Evolutionary conservation across 2,329 filamentous ascomycete genomes (phyloP).

Genomic region (Sarocladium brachiariae): DNA sequence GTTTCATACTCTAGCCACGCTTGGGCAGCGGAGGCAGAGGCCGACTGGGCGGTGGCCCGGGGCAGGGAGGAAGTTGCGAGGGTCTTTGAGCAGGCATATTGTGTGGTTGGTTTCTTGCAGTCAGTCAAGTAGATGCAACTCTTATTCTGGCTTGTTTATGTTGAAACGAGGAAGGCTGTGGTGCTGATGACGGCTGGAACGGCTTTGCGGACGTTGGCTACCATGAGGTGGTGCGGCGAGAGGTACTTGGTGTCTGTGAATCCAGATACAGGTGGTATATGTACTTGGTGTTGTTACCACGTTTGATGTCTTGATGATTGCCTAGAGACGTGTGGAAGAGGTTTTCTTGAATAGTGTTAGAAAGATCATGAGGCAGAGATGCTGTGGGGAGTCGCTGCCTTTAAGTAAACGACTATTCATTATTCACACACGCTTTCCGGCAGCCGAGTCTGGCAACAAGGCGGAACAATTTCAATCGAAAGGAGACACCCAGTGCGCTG

Average conservation of each 20-base stretch:
- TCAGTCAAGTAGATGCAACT: conserved; percentile 7
- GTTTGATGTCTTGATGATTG: background rate
- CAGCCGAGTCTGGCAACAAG: conserved; percentile 7
- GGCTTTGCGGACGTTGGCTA: too few species aligned
- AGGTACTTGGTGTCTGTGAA: too few species aligned
- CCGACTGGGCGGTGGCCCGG: conserved; percentile 56
- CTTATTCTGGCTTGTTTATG: conserved; percentile 11
- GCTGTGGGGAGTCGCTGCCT: conserved; percentile 2
- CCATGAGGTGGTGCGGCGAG: too few species aligned
- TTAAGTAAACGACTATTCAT: conserved; percentile 9
- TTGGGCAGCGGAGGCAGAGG: conserved; percentile 61
- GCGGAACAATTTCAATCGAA: background rate
- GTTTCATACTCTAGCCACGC: conserved; percentile 36
- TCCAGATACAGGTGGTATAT: background rate
- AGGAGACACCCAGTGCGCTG: background rate
- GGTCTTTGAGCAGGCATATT: conserved; percentile 54
- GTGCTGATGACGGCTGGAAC: too few species aligned
- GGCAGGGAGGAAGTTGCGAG: conserved; percentile 61
- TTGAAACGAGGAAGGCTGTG: conserved; percentile 13
- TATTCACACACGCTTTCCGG: background rate
- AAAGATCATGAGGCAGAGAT: conserved; percentile 4
- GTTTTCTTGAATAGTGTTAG: background rate
- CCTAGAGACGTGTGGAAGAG: background rate
- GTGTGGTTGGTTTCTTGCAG: conserved; percentile 12
- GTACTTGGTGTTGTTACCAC: background rate